Evolutionary conservation across 176 grass and related monocot genomes (phyloP).

Genomic region (Paspalum vaginatum): DNA sequence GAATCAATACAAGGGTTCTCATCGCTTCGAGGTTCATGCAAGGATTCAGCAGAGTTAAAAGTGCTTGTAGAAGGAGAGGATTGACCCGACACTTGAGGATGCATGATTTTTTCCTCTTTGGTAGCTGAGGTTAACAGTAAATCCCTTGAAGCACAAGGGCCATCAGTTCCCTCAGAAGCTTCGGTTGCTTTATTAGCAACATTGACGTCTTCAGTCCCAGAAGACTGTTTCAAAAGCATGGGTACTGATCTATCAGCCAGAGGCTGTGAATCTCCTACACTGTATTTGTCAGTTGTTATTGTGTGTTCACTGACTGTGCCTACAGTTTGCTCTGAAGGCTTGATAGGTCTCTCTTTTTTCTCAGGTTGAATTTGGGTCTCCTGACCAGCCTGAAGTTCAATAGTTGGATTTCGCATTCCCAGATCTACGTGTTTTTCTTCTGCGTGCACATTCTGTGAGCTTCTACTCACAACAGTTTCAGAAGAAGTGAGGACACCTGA

Average conservation of each 20-base stretch:
- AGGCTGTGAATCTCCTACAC: slow-evolving; percentile 45
- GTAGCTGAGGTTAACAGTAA: slow-evolving; percentile 41
- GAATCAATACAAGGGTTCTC: slow-evolving; percentile 46
- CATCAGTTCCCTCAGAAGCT: slow-evolving; percentile 45
- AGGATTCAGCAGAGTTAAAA: slow-evolving; percentile 55
- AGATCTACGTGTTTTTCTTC: slow-evolving; percentile 48
- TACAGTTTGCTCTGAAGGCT: slow-evolving; percentile 42
- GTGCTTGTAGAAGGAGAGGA: slow-evolving; percentile 50
- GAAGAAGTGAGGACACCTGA: slow-evolving; percentile 62
- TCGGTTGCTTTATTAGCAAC: slow-evolving; percentile 40
- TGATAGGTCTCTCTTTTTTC: slow-evolving; percentile 46
- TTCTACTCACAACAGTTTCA: slow-evolving; percentile 40
- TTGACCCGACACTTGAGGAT: slow-evolving; percentile 49
- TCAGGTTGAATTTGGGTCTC: slow-evolving; percentile 52
- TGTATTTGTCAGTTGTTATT: slow-evolving; percentile 52
- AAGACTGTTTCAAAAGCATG: slow-evolving; percentile 32
- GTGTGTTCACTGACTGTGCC: slow-evolving; percentile 43
- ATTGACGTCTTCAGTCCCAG: slow-evolving; percentile 42
- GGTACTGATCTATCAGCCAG: slow-evolving; percentile 37
- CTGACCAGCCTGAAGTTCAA: slow-evolving; percentile 53
- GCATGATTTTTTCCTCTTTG: slow-evolving; percentile 58
- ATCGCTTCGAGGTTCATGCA: slow-evolving; percentile 55
- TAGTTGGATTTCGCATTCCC: slow-evolving; percentile 43
- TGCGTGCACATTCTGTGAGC: slow-evolving; percentile 32
- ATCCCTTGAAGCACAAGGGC: slow-evolving; percentile 35